Percentiles rank a stretch among this genome's conserved stretches.
Conservation (phyloP, 495 filamentous ascomycete genomes). For the Penicillium roqueforti region DNA sequence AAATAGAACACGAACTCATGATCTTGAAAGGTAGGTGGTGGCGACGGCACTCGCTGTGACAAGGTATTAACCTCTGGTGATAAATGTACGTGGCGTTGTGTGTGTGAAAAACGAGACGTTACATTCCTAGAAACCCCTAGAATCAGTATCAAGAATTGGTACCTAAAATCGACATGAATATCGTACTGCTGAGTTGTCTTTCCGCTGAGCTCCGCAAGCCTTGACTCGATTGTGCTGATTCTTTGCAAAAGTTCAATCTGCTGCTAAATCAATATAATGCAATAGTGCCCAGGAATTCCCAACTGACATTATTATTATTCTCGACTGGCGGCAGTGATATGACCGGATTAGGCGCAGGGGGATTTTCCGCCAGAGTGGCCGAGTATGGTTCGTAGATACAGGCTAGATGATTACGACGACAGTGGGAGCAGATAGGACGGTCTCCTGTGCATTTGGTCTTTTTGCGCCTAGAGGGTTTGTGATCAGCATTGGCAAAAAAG, state of each 20-base stretch:
- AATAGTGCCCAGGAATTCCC: too few relatives aligned
- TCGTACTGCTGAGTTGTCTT: background rate
- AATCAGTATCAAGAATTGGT: too few relatives aligned
- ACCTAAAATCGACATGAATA: background rate
- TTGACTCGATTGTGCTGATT: slow-evolving; percentile 22
- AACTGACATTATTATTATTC: slow-evolving; percentile 4
- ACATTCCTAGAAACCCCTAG: too few relatives aligned
- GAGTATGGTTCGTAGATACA: slow-evolving; percentile 27
- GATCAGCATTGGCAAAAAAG: background rate
- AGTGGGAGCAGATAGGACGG: slow-evolving; percentile 26
- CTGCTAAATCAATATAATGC: too few relatives aligned
- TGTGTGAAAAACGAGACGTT: too few relatives aligned
- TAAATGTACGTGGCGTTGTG: too few relatives aligned
- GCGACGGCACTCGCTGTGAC: too few relatives aligned
- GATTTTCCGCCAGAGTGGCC: slow-evolving; percentile 7
- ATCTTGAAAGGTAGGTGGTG: too few relatives aligned
- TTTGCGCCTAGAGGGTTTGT: slow-evolving; percentile 19
- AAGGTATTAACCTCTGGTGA: too few relatives aligned
- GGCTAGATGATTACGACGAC: slow-evolving; percentile 18
- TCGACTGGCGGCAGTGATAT: background rate
- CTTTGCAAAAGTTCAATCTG: slow-evolving; percentile 19
- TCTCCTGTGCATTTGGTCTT: slow-evolving; percentile 35
- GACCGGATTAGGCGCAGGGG: too few relatives aligned
- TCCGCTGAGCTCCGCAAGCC: slow-evolving; percentile 24
- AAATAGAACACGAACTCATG: too few relatives aligned